These are phyloP conservation scores for Serendipita sp. DNA, from an alignment of 768 basidiomycete species.

Conservation along the genomic window DNA sequence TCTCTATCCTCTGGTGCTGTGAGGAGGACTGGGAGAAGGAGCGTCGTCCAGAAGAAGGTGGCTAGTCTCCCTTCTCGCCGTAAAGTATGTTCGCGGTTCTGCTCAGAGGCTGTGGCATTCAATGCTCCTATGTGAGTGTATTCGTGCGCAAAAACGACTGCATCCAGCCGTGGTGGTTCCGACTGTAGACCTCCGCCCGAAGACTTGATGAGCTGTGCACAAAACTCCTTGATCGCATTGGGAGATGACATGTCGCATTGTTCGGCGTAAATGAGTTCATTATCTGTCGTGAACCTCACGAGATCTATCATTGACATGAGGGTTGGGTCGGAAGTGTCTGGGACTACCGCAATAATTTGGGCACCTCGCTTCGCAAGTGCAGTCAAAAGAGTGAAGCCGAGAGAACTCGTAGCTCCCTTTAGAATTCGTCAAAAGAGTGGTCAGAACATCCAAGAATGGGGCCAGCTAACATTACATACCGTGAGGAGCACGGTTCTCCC, in stretches of 20 bases:
- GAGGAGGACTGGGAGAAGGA: conserved; percentile 64
- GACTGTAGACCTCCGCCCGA: conserved; percentile 22
- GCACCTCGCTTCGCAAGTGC: conserved; percentile 57
- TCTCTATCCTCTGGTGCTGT: conserved; percentile 76
- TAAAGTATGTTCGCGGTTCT: conserved; percentile 18
- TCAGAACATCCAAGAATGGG: conserved; percentile 13
- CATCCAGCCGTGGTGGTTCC: conserved; percentile 52
- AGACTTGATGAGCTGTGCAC: conserved; percentile 41
- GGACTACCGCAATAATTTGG: conserved; percentile 57
- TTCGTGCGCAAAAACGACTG: conserved; percentile 63
- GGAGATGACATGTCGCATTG: conserved; percentile 57
- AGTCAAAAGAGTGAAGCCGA: conserved; percentile 52
- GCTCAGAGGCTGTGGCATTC: conserved; percentile 19
- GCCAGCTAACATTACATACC: conserved; percentile 20
- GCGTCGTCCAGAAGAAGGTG: conserved; percentile 62
- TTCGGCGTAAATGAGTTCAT: conserved; percentile 67
- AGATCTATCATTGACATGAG: conserved; percentile 38
- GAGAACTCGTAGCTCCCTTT: conserved; percentile 60
- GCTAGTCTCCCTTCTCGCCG: conserved; percentile 41
- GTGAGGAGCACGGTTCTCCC: conserved; percentile 55
- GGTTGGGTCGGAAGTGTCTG: conserved; percentile 37
- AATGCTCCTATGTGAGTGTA: conserved; percentile 46
- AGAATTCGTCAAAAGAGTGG: not conserved
- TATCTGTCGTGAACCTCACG: conserved; percentile 49
- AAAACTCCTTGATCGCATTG: conserved; percentile 51